These are phyloP conservation scores for Candida buenavistaensis DNA, from an alignment of 1,139 yeast species.

Conservation along the genomic window DNA sequence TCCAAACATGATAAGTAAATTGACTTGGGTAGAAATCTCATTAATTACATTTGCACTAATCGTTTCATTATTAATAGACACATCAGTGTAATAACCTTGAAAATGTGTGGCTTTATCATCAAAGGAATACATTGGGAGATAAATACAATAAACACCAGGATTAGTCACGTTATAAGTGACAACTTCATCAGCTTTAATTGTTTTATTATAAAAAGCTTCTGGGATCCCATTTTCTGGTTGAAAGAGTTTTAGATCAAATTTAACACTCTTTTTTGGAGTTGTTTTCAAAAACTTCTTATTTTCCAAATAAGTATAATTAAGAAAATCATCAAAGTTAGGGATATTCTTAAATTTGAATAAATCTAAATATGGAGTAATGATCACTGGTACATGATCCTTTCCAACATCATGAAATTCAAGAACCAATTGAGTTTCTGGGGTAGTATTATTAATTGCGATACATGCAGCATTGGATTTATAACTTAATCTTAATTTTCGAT, in stretches of 20 bases:
- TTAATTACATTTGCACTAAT: conserved; percentile 9
- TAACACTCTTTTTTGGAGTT: conserved; percentile 2
- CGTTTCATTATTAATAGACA: conserved; percentile 13
- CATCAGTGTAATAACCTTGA: conserved; percentile 8
- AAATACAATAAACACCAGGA: conserved; percentile 15
- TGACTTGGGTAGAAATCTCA: conserved; percentile 12
- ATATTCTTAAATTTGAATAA: conserved; percentile 13
- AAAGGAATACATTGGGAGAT: conserved; percentile 14
- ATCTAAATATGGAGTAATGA: conserved; percentile 13
- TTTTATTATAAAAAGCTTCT: conserved; percentile 6
- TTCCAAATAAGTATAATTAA: conserved; percentile 14
- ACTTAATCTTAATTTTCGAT: conserved; percentile 12
- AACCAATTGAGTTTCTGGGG: conserved; percentile 6
- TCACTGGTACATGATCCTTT: conserved; percentile 13
- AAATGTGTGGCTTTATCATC: conserved; percentile 11
- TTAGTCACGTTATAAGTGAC: conserved; percentile 8
- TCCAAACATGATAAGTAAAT: conserved; percentile 10
- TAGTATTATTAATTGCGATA: conserved; percentile 12
- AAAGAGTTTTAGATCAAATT: conserved; percentile 8
- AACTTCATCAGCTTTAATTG: conserved; percentile 7
- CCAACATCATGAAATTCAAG: conserved; percentile 9
- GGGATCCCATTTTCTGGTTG: conserved; percentile 7
- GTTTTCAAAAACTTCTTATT: conserved; percentile 3
- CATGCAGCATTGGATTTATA: conserved; percentile 16
- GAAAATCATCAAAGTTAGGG: conserved; percentile 16